Conservation (phyloP, 495 filamentous ascomycete species). For the Aspergillus panamensis region DNA sequence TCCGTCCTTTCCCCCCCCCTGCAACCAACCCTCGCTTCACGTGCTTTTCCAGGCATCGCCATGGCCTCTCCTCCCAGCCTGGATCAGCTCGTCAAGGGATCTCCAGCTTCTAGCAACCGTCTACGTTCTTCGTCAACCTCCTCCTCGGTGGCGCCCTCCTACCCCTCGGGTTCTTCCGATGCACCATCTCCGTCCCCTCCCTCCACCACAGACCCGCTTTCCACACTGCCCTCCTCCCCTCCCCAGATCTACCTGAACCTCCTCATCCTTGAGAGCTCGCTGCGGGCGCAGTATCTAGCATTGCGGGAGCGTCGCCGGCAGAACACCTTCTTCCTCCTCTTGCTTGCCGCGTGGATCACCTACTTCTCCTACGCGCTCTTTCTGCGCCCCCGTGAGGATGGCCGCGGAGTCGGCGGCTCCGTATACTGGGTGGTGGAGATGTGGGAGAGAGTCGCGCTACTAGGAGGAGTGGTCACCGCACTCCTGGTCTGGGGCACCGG, state of each 20-base stretch:
- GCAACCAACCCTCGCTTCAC: background rate
- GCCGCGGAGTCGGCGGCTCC: constrained; percentile 80
- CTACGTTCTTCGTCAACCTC: constrained; percentile 31
- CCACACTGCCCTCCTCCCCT: constrained; percentile 79
- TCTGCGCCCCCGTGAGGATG: constrained; percentile 85
- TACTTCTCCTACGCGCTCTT: constrained; percentile 87
- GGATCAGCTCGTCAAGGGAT: constrained; percentile 87
- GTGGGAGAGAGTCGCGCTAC: constrained; percentile 79
- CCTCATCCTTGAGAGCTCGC: constrained; percentile 89
- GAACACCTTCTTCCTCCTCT: constrained; percentile 87
- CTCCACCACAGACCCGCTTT: constrained; percentile 66
- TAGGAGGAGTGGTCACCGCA: constrained; percentile 79
- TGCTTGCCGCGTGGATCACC: constrained; percentile 73
- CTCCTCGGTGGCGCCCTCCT: constrained; percentile 36
- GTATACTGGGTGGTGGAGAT: constrained; percentile 95
- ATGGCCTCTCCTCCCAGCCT: constrained; percentile 62
- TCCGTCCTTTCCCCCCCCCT: background rate
- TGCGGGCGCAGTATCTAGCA: constrained; percentile 88
- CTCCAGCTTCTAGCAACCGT: constrained; percentile 52
- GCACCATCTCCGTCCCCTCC: constrained; percentile 37
- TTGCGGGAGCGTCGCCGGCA: constrained; percentile 84
- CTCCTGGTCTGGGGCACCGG: constrained; percentile 89
- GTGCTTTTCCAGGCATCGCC: constrained; percentile 2
- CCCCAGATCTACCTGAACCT: constrained; percentile 99
- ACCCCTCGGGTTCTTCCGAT: constrained; percentile 27